Base-by-base conservation (phyloP, 352 stramenopile species). In the Globisporangium middletonii region DNA sequence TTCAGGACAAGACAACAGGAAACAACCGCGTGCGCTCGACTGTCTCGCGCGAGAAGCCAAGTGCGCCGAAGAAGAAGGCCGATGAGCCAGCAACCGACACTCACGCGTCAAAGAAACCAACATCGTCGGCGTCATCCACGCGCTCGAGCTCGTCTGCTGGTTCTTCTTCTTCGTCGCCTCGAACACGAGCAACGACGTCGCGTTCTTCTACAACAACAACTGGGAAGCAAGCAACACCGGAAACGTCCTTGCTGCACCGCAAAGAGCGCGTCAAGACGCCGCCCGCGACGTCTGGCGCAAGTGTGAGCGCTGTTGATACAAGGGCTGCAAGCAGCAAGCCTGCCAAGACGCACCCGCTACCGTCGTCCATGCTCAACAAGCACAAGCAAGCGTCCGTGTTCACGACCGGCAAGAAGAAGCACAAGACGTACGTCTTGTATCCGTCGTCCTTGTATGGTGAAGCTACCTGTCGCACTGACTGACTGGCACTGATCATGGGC, bases 331-430 rank as follows among this genome's bases (percentile, higher is more conserved):
- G 33, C 11, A 23, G 16, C 35, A 64, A 60, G 15, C 4, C 33
- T 6, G 16, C 27, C 8, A 59, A 62, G 48, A 60, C 54, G 7
- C 63, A 78, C 4, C 68, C 68, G 7, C 52, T 92, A 42, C 82
- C 82, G 11, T 92, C 82, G 2, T 53, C 74, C 12, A 63, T 52
- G 50, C 65, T 89, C 1, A 71, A 85, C 56, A 89, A 86, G 47
- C 79, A 92, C 72, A 92, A 92, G 35, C 79, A 90, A 52, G 79
- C 82, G 0, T 67, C 79, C 0, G 77, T 89, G 30, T 92, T 86
- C 65, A 75, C 64, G 0, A 75, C 73, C 0, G 75, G 71, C 51
- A 92, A 86, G 60, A 88, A 86, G 60, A 86, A 82, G 19, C 66
- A 88, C 73, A 92, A 86, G 58, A 88, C 77, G 78, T 90, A 71